These are phyloP conservation scores for Epichloe scottii DNA, from an alignment of 2,329 filamentous ascomycete genomes.

Conservation along the genomic window DNA sequence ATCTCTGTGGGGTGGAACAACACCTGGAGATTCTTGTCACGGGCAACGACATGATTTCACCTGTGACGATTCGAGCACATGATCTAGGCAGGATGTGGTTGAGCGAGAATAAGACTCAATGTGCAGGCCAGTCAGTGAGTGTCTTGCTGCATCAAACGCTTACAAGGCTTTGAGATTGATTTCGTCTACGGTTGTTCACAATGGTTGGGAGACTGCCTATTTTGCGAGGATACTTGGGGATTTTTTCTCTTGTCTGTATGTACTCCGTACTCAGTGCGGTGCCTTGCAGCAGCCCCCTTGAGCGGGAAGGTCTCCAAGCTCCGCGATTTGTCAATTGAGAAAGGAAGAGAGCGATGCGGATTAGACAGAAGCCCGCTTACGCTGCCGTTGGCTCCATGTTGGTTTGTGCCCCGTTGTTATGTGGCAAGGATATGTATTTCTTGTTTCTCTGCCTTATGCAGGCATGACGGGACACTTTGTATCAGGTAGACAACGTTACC, in stretches of 20 bases:
- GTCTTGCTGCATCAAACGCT: neutral
- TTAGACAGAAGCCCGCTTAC: no score
- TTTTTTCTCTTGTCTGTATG: neutral
- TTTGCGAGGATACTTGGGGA: no score
- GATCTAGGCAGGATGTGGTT: neutral
- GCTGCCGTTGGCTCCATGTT: no score
- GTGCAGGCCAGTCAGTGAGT: no score
- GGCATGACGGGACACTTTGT: no score
- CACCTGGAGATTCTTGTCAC: neutral
- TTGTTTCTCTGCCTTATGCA: no score
- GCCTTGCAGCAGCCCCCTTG: constrained; percentile 2
- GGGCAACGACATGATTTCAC: neutral
- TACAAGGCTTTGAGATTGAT: neutral
- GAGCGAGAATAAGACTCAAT: neutral
- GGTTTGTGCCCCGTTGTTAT: no score
- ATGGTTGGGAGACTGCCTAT: neutral
- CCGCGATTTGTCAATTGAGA: neutral
- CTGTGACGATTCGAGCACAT: neutral
- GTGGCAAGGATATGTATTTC: no score
- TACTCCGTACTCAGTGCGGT: neutral
- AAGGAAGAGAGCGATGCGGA: neutral
- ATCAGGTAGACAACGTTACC: no score
- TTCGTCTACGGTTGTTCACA: no score
- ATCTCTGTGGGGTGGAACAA: neutral
- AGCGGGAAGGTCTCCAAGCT: neutral